A percentile compares a stretch with the other conserved stretches of the same genome.
phyloP scores from a whole-genome alignment of 331 rosid genomes.

The Pyracantha coccinea region DNA sequence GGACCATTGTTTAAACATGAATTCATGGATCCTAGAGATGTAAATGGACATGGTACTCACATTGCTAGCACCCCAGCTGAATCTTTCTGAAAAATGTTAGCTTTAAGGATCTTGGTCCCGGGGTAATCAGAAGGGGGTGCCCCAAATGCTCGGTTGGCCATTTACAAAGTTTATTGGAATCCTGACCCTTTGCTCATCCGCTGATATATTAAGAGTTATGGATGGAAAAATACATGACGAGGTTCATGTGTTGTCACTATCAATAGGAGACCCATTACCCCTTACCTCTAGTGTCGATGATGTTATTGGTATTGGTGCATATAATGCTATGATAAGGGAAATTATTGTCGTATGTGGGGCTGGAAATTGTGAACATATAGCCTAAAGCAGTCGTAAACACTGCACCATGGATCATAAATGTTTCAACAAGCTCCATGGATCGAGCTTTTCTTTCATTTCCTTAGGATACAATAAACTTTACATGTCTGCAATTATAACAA shows the following conservation, averaged over 20 bases:
- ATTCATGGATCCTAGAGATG: conserved; percentile 35
- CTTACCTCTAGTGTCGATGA: conserved; percentile 19
- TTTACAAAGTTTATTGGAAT: conserved; percentile 37
- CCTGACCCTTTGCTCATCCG: conserved; percentile 18
- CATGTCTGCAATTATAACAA: too few species aligned
- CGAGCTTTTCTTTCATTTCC: conserved; percentile 34
- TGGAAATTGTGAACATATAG: conserved; percentile 30
- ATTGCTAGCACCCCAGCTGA: conserved; percentile 38
- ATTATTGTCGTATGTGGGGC: conserved; percentile 28
- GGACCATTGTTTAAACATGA: conserved; percentile 25
- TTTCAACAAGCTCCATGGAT: conserved; percentile 34
- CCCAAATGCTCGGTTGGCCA: conserved; percentile 17
- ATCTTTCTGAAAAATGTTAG: conserved; percentile 24
- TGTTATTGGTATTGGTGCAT: conserved; percentile 29
- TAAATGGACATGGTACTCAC: conserved; percentile 37
- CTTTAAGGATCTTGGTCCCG: conserved; percentile 33
- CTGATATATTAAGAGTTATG: conserved; percentile 40
- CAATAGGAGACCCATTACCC: conserved; percentile 32
- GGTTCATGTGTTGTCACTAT: conserved; percentile 30
- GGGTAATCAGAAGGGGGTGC: conserved; percentile 44
- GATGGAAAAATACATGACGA: conserved; percentile 35
- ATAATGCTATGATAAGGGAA: conserved; percentile 34
- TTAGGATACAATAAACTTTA: conserved; percentile 31
- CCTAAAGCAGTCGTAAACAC: conserved; percentile 29
- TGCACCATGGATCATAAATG: conserved; percentile 37